These are phyloP conservation scores for Mychonastes homosphaera DNA, from an alignment of 139 green algal species.

Conservation along the genomic window DNA sequence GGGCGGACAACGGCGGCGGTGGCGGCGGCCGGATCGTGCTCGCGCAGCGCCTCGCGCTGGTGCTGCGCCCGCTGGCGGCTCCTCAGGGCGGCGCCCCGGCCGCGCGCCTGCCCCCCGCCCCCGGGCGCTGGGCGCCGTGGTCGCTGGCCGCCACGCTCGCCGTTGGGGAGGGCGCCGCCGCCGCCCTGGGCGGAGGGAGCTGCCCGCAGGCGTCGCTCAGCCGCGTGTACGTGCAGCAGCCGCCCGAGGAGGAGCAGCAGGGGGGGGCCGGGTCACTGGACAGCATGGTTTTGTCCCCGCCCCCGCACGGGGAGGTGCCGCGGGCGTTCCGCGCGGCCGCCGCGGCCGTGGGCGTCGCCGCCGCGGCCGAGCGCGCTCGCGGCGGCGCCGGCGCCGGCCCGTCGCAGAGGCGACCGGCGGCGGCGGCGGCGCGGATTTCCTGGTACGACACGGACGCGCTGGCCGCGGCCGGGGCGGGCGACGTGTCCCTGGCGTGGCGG, in stretches of 20 bases:
- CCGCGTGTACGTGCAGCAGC: constrained; percentile 29
- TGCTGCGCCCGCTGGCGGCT: constrained; percentile 16
- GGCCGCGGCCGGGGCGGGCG: too few relatives aligned
- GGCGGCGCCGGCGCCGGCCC: background rate
- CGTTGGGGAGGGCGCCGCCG: constrained; percentile 1
- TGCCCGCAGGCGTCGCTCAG: constrained; percentile 33
- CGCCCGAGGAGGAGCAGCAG: too few relatives aligned
- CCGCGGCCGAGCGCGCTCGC: too few relatives aligned
- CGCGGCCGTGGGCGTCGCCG: too few relatives aligned
- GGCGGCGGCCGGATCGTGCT: constrained; percentile 3
- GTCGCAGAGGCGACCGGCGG: background rate
- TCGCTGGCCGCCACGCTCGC: constrained; percentile 17
- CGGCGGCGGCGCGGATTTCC: background rate
- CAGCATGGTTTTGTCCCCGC: too few relatives aligned
- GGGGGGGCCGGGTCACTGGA: too few relatives aligned
- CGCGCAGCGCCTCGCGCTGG: constrained; percentile 33
- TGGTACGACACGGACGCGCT: too few relatives aligned
- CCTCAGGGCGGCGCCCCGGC: background rate
- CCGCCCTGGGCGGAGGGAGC: constrained; percentile 2
- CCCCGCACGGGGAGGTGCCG: too few relatives aligned
- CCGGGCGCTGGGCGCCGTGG: constrained; percentile 6
- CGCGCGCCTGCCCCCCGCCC: background rate
- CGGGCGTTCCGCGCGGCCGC: too few relatives aligned
- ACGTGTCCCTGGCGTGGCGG: too few relatives aligned
- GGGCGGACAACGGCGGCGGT: background rate